phyloP scores from a whole-genome alignment of 164 flowering plant genomes.

The Piper betle region DNA sequence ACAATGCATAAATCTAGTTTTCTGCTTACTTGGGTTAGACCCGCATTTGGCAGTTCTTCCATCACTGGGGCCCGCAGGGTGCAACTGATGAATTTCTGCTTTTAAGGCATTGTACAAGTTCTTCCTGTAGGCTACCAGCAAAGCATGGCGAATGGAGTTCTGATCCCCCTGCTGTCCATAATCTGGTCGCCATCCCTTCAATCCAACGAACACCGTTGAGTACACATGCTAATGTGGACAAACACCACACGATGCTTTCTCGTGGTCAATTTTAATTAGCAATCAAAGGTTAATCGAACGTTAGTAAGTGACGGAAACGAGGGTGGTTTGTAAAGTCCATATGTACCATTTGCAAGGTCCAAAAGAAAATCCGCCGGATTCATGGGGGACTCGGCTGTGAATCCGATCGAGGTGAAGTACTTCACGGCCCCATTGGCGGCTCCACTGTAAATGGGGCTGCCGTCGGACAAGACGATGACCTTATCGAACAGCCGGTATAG shows the following conservation, averaged over 20 bases:
- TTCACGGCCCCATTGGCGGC: slow-evolving; percentile 42
- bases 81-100: slow-evolving; percentile 30
- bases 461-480: slow-evolving; percentile 66
- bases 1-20: not conserved
- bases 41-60: slow-evolving; percentile 17
- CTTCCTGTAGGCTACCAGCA: slow-evolving; percentile 51
- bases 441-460: slow-evolving; percentile 67
- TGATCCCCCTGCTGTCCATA: slow-evolving; percentile 34
- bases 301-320: too few relatives aligned
- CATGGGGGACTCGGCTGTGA: slow-evolving; percentile 29
- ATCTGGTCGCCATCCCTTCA: slow-evolving; percentile 51
- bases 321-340: not conserved
- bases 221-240: too few relatives aligned
- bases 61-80: slow-evolving; percentile 3
- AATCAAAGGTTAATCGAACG: too few relatives aligned
- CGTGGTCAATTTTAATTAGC: too few relatives aligned
- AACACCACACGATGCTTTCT: too few relatives aligned
- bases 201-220: too few relatives aligned
- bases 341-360: slow-evolving; percentile 87
- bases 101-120: slow-evolving; percentile 33
- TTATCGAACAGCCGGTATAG: slow-evolving; percentile 74
- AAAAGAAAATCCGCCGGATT: slow-evolving; percentile 91
- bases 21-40: slow-evolving; percentile 12
- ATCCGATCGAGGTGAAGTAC: slow-evolving; percentile 60
- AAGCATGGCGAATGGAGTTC: slow-evolving; percentile 35